Evolutionary conservation across 1,139 yeast genomes (phyloP).

Genomic region (Blastobotrys buckinghamii): DNA sequence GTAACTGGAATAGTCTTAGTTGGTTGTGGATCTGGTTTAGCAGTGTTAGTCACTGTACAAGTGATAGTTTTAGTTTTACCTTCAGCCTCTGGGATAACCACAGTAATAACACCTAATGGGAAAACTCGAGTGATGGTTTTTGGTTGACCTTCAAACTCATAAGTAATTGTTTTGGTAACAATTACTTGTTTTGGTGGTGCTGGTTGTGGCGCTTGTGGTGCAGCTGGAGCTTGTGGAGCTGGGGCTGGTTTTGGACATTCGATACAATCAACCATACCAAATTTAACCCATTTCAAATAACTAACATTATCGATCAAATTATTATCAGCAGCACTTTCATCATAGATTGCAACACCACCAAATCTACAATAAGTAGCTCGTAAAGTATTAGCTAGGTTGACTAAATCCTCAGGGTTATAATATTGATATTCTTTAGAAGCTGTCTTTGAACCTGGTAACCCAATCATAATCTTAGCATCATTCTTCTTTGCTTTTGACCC

Average conservation of each 20-base stretch:
- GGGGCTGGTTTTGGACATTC: background rate
- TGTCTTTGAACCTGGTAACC: conserved; percentile 60
- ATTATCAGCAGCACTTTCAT: conserved; percentile 70
- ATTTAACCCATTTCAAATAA: conserved; percentile 43
- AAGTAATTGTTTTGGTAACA: conserved; percentile 1
- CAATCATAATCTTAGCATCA: conserved; percentile 54
- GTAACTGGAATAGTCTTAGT: background rate
- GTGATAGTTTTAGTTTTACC: background rate
- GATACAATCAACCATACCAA: conserved; percentile 10
- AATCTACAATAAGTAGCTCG: conserved; percentile 42
- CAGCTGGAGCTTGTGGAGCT: background rate
- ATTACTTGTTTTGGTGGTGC: background rate
- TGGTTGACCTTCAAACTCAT: background rate
- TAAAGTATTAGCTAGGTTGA: conserved; percentile 17
- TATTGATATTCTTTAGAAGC: conserved; percentile 70
- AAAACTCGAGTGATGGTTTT: background rate
- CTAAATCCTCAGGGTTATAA: conserved; percentile 32
- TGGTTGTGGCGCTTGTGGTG: background rate
- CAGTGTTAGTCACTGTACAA: background rate
- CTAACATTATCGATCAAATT: conserved; percentile 42
- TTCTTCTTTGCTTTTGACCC: conserved; percentile 66
- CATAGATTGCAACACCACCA: conserved; percentile 91
- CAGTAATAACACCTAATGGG: background rate
- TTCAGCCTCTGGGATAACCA: background rate
- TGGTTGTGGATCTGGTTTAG: background rate